phyloP scores from a whole-genome alignment of 1,139 yeast species.

The Candida pseudocylindracea region DNA sequence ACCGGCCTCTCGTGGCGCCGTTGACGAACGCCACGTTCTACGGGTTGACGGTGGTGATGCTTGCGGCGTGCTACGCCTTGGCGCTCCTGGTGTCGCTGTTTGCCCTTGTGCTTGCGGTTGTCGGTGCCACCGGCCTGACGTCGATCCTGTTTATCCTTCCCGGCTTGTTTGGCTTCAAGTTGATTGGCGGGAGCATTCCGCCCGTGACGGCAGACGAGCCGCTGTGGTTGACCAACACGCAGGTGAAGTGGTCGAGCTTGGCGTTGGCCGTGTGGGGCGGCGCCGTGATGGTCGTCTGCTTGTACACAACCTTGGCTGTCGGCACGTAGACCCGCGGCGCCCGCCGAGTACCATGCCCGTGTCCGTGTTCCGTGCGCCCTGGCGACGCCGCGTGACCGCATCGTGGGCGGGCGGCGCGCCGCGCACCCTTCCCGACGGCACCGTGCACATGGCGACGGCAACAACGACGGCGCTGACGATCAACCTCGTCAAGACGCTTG shows the following conservation, averaged over 20 bases:
- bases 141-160: slow-evolving; percentile 36
- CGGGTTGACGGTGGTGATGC: slow-evolving; percentile 20
- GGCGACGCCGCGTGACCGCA: too few relatives aligned
- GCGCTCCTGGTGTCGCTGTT: slow-evolving; percentile 26
- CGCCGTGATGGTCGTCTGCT: slow-evolving; percentile 1
- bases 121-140: slow-evolving; percentile 42
- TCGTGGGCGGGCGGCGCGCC: too few relatives aligned
- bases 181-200: slow-evolving; percentile 8
- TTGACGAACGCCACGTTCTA: slow-evolving; percentile 25
- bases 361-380: too few relatives aligned
- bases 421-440: too few relatives aligned
- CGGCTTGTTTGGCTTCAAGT: slow-evolving; percentile 31
- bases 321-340: too few relatives aligned
- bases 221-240: neutral
- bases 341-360: too few relatives aligned
- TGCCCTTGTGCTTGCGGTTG: slow-evolving; percentile 31
- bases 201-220: neutral
- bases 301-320: neutral
- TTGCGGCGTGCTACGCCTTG: slow-evolving; percentile 18
- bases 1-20: slow-evolving; percentile 8
- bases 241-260: neutral
- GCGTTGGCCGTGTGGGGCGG: slow-evolving; percentile 1
- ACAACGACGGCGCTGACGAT: slow-evolving; percentile 4
- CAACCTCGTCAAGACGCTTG: slow-evolving; percentile 46
- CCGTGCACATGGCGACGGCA: too few relatives aligned